Evolutionary conservation across 1,284 basidiomycete species (phyloP), one percentile per base, ranked within the genome.

Genomic region (Rhizopogon parksii): DNA sequence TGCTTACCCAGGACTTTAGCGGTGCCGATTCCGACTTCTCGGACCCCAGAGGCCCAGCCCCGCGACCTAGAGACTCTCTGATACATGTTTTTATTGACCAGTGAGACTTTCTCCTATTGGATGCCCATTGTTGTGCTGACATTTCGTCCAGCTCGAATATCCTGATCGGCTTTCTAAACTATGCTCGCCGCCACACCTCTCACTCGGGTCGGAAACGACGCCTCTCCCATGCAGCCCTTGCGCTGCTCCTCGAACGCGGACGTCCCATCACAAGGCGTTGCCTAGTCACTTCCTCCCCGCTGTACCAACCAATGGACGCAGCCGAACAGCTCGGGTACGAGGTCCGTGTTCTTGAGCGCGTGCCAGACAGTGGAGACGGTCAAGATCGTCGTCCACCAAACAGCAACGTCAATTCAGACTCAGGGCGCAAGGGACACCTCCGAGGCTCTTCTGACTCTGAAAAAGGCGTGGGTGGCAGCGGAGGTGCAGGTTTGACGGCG

Each of bases 31-130:
- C 65, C 47, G 65, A 63, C 50, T 74, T 55, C 59, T 65, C 70
- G 19, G 67, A 73, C 45, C 73, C 76, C 30, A 71, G 78, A 48
- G 79, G 77, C 32, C 76, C 76, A 19, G 64, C 65, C n/a, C 71
- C 74, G 12, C 60, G 60, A 36, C 60, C 71, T 24, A 73, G 72
- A 37, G 83, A 87, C 59, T 77, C 79, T 9, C 65, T 84, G 56
- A 79, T 88, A 40, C 89, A 94, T 68, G 79, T 93, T 57, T 93
- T 92, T 67, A 78, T 94, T 55, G 91, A 94, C 66, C 88, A 93
- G 88, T 91, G 60, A 60, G 79, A 69, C 36, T 40, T 60, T 58
- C 24, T 39, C 37, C 15, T 12, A 43, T 49, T 30, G 40, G 7
- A 17, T 45, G 27, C 32, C 19, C 4, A 36, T 38, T 6, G 39